Percentiles rank a stretch among this genome's conserved stretches.
These are phyloP conservation scores for California macrophylla DNA, from an alignment of 441 rosid species.

Conservation along the genomic window DNA sequence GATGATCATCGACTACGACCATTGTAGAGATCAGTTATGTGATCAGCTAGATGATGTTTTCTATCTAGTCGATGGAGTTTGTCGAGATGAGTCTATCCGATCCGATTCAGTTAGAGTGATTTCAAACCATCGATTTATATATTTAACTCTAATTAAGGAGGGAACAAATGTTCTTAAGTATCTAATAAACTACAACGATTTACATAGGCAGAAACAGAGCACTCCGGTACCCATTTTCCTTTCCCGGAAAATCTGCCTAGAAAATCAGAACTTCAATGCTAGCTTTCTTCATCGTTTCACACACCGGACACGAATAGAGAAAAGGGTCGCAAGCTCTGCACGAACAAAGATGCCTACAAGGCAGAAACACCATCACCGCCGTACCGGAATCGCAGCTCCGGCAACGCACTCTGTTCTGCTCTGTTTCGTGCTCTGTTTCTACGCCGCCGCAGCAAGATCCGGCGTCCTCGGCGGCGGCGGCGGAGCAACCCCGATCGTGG, in stretches of 20 bases:
- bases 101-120: too few relatives aligned
- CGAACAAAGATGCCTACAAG: constrained; percentile 80
- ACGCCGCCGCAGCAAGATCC: constrained; percentile 7
- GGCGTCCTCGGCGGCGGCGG: constrained; percentile 30
- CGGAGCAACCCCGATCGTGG: constrained; percentile 27
- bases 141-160: too few relatives aligned
- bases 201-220: too few relatives aligned
- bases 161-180: too few relatives aligned
- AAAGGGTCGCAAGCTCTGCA: constrained; percentile 48
- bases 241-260: constrained; percentile 27
- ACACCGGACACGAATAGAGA: constrained; percentile 57
- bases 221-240: background rate
- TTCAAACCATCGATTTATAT: too few relatives aligned
- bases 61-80: too few relatives aligned
- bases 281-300: constrained; percentile 53
- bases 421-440: background rate
- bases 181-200: too few relatives aligned
- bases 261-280: constrained; percentile 51
- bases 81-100: too few relatives aligned
- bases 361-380: constrained; percentile 59
- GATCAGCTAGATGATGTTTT: too few relatives aligned
- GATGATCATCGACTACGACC: too few relatives aligned
- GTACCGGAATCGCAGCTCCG: constrained; percentile 28
- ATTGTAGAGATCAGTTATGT: too few relatives aligned
- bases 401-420: constrained; percentile 21